phyloP scores from a whole-genome alignment of 768 basidiomycete genomes.

The Mycena rebaudengoi region DNA sequence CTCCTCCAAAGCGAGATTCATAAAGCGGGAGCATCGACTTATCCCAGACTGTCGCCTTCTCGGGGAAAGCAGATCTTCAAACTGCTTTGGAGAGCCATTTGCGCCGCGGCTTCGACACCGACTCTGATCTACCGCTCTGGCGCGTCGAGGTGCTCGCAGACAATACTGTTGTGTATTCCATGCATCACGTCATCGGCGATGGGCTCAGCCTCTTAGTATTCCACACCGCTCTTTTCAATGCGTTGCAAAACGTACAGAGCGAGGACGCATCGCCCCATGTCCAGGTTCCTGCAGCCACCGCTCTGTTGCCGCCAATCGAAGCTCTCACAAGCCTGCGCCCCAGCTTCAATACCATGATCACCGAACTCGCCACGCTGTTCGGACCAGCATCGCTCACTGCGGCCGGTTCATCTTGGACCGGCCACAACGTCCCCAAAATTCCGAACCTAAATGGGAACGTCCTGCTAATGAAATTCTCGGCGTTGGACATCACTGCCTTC shows the following conservation, averaged over 20 bases:
- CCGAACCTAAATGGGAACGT: no score
- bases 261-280: slow-evolving; percentile 8
- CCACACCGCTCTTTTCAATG: slow-evolving; percentile 39
- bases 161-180: slow-evolving; percentile 42
- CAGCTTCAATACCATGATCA: no score
- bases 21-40: slow-evolving; percentile 40
- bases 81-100: slow-evolving; percentile 33
- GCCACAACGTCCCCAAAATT: no score
- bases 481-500: no score
- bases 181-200: slow-evolving; percentile 49
- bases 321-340: no score
- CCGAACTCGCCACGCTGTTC: no score
- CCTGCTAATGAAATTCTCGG: no score
- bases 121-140: slow-evolving; percentile 42
- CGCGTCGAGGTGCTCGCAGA: slow-evolving; percentile 42
- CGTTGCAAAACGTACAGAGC: slow-evolving; percentile 30
- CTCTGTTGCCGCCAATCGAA: slow-evolving; percentile 37
- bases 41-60: no score
- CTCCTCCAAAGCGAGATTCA: slow-evolving; percentile 30
- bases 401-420: no score
- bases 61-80: slow-evolving; percentile 36
- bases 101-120: slow-evolving; percentile 32
- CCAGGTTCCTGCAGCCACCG: slow-evolving; percentile 18
- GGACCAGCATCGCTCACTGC: no score
- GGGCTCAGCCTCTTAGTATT: slow-evolving; percentile 48